Base-by-base conservation (phyloP, 2,329 filamentous ascomycete species). In the Didymella segeticola region DNA sequence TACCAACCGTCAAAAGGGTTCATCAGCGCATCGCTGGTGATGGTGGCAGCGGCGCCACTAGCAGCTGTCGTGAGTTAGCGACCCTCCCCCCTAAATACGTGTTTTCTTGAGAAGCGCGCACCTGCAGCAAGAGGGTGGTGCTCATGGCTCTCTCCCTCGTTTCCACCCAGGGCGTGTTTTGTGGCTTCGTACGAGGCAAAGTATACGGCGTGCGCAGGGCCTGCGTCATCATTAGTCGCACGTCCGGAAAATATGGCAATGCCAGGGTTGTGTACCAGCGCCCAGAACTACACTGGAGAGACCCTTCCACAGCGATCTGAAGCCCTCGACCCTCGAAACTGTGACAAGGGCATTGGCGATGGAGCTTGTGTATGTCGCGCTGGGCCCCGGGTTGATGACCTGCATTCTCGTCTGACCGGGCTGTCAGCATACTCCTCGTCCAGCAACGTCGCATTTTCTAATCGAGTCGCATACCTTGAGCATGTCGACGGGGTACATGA, bases 401-500 rank as follows among this genome's bases (percentile, higher is more conserved):
- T 99, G 95, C 93, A 98, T 97, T 75, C 95, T 90, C 37, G 95
- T 99, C 95, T 98, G 71, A 29, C 27, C 34, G 26, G n/a, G 22
- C 29, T 37, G 60, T 70, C 59, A 71, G 63, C 63, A 54, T 58
- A 48, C n/a, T n/a, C n/a, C n/a, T 38, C 34, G 47, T 27, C 43
- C 49, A 43, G 36, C 27, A 29, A 4, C 14, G 30, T 7, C 26
- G 47, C 22, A 31, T 27, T 10, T 31, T 38, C 14, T 22, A n/a
- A 6, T 5, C 27, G 31, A 56, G 55, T 51, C 46, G 69, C 80
- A 61, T 75, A 97, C 95, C 89, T 99, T 99, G 74, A 99, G 89
- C 65, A 96, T 86, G 80, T 99, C 95, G 72, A 99, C 90, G 17
- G 95, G 95, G 74, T 99, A 99, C 95, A 99, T 98, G 69, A 96